Evolutionary conservation across 768 basidiomycete species (phyloP).

Genomic region (Leucogyrophana mollusca): DNA sequence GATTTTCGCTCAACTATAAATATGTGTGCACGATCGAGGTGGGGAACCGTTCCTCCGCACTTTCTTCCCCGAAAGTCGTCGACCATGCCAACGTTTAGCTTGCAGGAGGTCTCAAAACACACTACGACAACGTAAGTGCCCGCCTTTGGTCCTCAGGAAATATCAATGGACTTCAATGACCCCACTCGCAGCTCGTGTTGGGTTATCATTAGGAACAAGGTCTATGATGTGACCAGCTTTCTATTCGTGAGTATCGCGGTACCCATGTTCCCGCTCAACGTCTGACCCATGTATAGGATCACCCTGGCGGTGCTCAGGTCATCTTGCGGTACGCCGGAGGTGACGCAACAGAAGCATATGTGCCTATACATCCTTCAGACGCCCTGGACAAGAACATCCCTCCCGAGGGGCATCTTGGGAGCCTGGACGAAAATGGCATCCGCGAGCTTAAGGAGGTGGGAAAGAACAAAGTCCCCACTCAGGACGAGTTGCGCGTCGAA

Average conservation of each 20-base stretch:
- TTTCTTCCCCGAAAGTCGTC: constrained; percentile 1
- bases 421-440: constrained; percentile 49
- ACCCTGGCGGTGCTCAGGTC: constrained; percentile 80
- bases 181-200: constrained; percentile 63
- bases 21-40: background rate
- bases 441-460: constrained; percentile 34
- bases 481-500: constrained; percentile 69
- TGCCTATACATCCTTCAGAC: constrained; percentile 84
- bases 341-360: constrained; percentile 77
- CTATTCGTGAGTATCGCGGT: constrained; percentile 45
- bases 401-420: constrained; percentile 69
- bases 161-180: constrained; percentile 7
- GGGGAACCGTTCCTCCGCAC: background rate
- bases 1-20: constrained; percentile 2
- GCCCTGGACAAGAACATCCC: constrained; percentile 73
- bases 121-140: constrained; percentile 46
- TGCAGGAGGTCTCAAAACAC: constrained; percentile 62
- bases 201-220: constrained; percentile 76
- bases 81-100: constrained; percentile 39
- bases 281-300: constrained; percentile 43
- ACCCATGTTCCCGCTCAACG: background rate
- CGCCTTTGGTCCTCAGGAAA: background rate
- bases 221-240: constrained; percentile 88
- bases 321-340: constrained; percentile 83
- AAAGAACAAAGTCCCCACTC: constrained; percentile 50